Conservation (phyloP, 1,284 basidiomycete species). For the Boletus sp. region DNA sequence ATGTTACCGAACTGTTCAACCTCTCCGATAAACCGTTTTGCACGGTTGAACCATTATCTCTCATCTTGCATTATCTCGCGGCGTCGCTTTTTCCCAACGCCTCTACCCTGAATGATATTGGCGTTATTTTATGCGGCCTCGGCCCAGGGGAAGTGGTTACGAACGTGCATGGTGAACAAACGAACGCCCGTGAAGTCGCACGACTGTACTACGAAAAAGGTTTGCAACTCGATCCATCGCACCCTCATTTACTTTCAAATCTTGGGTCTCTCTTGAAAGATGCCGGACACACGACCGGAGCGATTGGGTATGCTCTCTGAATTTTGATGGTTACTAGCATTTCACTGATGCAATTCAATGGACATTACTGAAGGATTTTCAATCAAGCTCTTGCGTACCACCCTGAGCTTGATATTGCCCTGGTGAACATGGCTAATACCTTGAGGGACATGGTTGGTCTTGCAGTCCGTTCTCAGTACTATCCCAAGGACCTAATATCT, state of each 20-base stretch:
- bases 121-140: conserved; percentile 53
- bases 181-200: conserved; percentile 42
- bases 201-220: conserved; percentile 53
- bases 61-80: conserved; percentile 57
- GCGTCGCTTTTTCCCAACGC: conserved; percentile 51
- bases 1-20: conserved; percentile 25
- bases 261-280: conserved; percentile 60
- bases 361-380: conserved; percentile 16
- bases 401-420: conserved; percentile 56
- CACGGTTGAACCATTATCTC: conserved; percentile 43
- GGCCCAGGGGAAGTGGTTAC: conserved; percentile 30
- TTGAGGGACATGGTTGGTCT: conserved; percentile 46
- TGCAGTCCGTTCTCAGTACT: not conserved
- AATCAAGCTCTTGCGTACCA: conserved; percentile 47
- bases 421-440: conserved; percentile 61
- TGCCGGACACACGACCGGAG: conserved; percentile 47
- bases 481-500: not conserved
- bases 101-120: conserved; percentile 58
- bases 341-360: conserved; percentile 8
- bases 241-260: conserved; percentile 61
- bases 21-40: conserved; percentile 37
- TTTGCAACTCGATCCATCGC: conserved; percentile 48
- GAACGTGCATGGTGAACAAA: conserved; percentile 13
- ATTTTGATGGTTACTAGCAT: not conserved
- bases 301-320: conserved; percentile 42